Evolutionary conservation across 129 eudicot species (phyloP), one percentile per base, ranked within the genome.

Genomic region (Dittrichia graveolens): DNA sequence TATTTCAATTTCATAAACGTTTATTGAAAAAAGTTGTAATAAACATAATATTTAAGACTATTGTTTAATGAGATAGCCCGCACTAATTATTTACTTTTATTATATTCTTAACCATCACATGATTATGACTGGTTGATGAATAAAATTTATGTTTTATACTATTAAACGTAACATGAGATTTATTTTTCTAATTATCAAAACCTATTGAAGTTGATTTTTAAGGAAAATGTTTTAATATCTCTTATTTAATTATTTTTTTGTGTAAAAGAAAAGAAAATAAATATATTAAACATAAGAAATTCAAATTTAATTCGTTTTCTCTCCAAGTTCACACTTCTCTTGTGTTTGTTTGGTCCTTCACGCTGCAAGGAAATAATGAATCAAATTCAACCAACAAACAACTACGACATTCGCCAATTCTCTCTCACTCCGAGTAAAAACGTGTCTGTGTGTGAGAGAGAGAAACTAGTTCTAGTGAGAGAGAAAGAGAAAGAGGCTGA

Each of bases 241-340:
- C 7, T 0, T n/a, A 53, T 14, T 38, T 46, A 10, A 66, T 3
- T 3, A 38, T 4, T 61, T 41, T 0, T 42, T 24, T 24, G 15
- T 56, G 11, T 8, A 19, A 43, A 42, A 56, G 6, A n/a, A n/a
- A n/a, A n/a, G n/a, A n/a, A n/a, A 8, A 8, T 37, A 3, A 37
- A 7, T n/a, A 35, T 2, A 13, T 10, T 3, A 64, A 74, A 9
- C 5, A 41, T 8, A 44, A 44, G 3, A 67, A 66, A 65, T 15
- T 72, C 60, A 24, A 55, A 16, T 8, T 7, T 57, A 68, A 49
- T 2, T 40, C 15, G 15, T 56, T 41, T 24, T 53, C 7, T 64
- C 47, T 52, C 64, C 64, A 63, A 55, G 44, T 65, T 75, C 79
- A 75, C 79, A 65, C 79, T 53, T 65, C 67, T 65, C 68, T 42